Evolutionary conservation across 352 stramenopile genomes (phyloP).

Genomic region (Thalassiosira hispida): DNA sequence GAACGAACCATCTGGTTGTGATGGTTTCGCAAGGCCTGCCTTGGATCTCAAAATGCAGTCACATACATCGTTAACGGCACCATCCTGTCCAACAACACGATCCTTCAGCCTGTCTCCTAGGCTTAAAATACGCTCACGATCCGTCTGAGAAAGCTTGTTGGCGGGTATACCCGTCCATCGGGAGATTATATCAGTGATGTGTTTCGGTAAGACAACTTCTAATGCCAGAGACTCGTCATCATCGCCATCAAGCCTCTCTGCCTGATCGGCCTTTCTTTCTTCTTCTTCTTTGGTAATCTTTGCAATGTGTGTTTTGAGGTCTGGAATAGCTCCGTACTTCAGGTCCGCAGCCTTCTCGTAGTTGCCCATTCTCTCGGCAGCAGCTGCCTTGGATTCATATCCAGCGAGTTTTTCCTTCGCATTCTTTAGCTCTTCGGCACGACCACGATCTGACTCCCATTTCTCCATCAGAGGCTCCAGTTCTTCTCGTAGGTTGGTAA

Average conservation of each 20-base stretch:
- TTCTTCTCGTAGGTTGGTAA: constrained; percentile 90
- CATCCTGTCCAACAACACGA: constrained; percentile 93
- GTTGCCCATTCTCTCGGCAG: constrained; percentile 71
- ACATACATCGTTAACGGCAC: constrained; percentile 91
- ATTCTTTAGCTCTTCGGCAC: constrained; percentile 92
- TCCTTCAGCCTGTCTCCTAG: constrained; percentile 92
- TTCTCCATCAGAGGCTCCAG: constrained; percentile 90
- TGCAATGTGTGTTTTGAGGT: constrained; percentile 86
- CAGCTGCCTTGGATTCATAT: constrained; percentile 69
- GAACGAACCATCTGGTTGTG: constrained; percentile 93
- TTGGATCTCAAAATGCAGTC: constrained; percentile 92
- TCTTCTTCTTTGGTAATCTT: constrained; percentile 76
- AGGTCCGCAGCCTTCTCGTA: constrained; percentile 83
- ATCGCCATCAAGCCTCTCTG: constrained; percentile 39
- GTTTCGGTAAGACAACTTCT: constrained; percentile 70
- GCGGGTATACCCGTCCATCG: constrained; percentile 78
- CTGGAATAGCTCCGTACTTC: constrained; percentile 86
- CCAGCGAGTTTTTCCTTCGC: constrained; percentile 90
- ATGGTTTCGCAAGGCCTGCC: constrained; percentile 88
- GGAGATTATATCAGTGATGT: constrained; percentile 78
- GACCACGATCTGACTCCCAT: constrained; percentile 91
- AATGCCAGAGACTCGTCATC: constrained; percentile 60
- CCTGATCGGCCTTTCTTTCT: constrained; percentile 62
- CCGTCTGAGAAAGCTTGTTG: constrained; percentile 79
- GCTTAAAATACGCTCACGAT: constrained; percentile 92